Conservation (phyloP, 2,329 filamentous ascomycete genomes). For the Aureobasidium sp. region DNA sequence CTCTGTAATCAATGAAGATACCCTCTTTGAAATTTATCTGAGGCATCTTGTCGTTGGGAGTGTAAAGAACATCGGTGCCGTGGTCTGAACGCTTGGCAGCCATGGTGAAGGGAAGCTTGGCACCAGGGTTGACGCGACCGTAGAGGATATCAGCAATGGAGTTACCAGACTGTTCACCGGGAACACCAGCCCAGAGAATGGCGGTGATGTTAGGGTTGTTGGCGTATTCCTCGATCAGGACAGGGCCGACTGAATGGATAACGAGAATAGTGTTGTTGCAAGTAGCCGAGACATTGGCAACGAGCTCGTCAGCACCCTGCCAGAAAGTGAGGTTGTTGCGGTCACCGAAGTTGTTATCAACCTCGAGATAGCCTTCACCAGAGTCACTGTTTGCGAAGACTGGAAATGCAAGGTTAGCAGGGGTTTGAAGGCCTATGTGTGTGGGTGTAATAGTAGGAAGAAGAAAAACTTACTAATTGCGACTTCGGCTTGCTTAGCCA, state of each 20-base stretch:
- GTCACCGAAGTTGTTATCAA: constrained; percentile 37
- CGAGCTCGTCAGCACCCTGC: constrained; percentile 40
- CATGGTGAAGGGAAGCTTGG: constrained; percentile 70
- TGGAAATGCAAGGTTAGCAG: too few relatives aligned
- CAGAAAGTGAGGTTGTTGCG: constrained; percentile 41
- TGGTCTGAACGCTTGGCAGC: constrained; percentile 59
- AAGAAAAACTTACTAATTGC: constrained; percentile 22
- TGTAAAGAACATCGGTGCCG: constrained; percentile 53
- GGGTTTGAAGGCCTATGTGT: too few relatives aligned
- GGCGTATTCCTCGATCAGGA: constrained; percentile 65
- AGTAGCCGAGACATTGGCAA: constrained; percentile 65
- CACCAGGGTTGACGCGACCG: constrained; percentile 64
- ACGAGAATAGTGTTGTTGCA: constrained; percentile 84
- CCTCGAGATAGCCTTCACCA: constrained; percentile 43
- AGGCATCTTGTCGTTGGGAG: constrained; percentile 60
- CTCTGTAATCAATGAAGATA: constrained; percentile 67
- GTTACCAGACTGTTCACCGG: constrained; percentile 73
- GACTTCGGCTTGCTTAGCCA: constrained; percentile 23
- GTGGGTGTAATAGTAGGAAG: too few relatives aligned
- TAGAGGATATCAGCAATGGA: constrained; percentile 70
- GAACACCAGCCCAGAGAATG: constrained; percentile 69
- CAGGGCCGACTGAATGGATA: constrained; percentile 73
- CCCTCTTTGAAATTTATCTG: constrained; percentile 67
- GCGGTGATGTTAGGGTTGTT: constrained; percentile 68
- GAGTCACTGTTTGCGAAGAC: constrained; percentile 42